Evolutionary conservation across 2,329 filamentous ascomycete species (phyloP).

Genomic region (Trichoderma polysporum): DNA sequence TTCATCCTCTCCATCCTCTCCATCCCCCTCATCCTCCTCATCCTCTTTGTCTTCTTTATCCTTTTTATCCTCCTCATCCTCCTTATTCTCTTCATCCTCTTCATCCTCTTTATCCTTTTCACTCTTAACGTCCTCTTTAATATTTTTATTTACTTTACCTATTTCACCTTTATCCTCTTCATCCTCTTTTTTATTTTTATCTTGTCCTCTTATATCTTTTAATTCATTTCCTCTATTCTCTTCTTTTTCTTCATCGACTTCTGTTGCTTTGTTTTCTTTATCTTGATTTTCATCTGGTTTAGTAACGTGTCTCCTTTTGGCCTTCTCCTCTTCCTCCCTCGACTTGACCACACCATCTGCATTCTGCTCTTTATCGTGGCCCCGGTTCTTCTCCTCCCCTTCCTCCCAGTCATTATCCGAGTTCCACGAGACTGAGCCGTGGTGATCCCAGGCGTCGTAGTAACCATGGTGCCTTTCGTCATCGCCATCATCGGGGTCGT

Average conservation of each 20-base stretch:
- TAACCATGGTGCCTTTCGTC: not conserved
- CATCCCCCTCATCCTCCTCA: not conserved
- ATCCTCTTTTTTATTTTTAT: not conserved
- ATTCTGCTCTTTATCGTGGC: not conserved
- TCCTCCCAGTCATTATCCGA: not conserved
- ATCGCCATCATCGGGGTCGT: not conserved
- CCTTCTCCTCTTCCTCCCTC: not conserved
- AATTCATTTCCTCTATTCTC: not conserved
- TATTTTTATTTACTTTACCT: not conserved
- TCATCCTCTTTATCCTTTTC: not conserved
- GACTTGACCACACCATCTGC: not conserved
- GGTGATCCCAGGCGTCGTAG: not conserved
- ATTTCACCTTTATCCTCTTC: not conserved
- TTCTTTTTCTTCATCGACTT: not conserved
- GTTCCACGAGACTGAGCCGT: not conserved
- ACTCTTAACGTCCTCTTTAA: not conserved
- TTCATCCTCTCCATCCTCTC: not conserved
- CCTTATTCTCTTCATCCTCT: not conserved
- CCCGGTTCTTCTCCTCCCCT: not conserved
- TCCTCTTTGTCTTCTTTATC: not conserved
- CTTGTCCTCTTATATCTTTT: not conserved
- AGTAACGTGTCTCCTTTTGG: not conserved
- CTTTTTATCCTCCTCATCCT: not conserved
- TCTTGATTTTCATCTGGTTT: not conserved
- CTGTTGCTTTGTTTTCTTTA: not conserved